Conservation (phyloP, 2,329 filamentous ascomycete species). For the Fusarium hostae region DNA sequence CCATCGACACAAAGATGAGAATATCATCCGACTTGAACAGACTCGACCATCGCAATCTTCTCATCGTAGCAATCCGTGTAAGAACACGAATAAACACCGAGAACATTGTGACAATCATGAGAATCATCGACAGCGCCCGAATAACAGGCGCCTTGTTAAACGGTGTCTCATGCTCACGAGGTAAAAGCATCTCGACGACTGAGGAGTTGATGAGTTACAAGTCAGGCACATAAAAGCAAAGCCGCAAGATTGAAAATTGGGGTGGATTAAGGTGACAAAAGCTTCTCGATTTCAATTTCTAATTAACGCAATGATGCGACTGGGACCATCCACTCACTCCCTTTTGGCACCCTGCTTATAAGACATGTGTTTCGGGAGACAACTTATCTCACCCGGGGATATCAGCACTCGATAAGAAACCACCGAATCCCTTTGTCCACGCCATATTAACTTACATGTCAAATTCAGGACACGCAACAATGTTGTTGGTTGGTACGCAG, state of each 20-base stretch:
- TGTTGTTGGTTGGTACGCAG: not conserved
- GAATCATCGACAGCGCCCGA: constrained; percentile 13
- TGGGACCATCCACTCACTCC: not conserved
- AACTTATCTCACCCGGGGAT: not conserved
- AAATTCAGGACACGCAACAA: not conserved
- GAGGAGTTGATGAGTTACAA: not conserved
- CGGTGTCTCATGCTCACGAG: constrained; percentile 21
- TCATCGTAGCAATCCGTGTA: not conserved
- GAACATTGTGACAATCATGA: constrained; percentile 5
- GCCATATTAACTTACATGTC: not conserved
- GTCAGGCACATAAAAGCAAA: not conserved
- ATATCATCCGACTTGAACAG: constrained; percentile 6
- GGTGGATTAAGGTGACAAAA: constrained; percentile 10
- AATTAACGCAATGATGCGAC: not conserved
- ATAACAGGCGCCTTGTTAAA: constrained; percentile 20
- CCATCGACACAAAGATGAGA: constrained; percentile 7
- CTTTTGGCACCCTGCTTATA: not conserved
- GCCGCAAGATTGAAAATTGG: not conserved
- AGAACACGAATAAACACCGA: constrained; percentile 12
- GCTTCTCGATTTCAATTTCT: not conserved
- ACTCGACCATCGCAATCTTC: not conserved
- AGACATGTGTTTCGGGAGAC: not conserved
- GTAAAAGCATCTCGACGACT: constrained; percentile 4
- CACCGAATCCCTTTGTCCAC: not conserved
- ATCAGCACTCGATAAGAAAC: not conserved